Evolutionary conservation across 2,329 filamentous ascomycete species (phyloP), one percentile per base, ranked within the genome.

Genomic region (Sporothrix phasma): DNA sequence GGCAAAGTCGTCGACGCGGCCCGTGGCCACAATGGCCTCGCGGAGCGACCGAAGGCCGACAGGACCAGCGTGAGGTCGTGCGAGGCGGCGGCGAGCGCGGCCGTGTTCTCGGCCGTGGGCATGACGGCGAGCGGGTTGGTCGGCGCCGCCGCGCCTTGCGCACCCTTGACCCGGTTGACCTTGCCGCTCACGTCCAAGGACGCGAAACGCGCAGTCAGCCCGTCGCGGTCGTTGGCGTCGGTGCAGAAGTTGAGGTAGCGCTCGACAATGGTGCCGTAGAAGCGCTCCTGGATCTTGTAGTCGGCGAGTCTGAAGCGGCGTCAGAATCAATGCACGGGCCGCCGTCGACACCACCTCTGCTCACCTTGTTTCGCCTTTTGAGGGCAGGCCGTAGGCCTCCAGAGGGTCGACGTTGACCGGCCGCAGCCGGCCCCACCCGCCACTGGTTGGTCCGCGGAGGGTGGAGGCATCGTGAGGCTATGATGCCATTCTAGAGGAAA

Each of bases 281-380:
- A 97, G 62, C 80, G 80, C 74, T 96, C 89, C 76, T 97, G 93
- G 7, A 83, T 84, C 76, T 89, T 90, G 75, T 82, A 79, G 70
- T 93, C 86, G 65, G 90, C 82, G 41, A 92, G 78, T 70, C 88
- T 90, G 68, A 17, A 22, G 5, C 3, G 37, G 4, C 6, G 39
- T 29, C 17, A 43, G 37, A 3, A 17, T 10, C 4, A 6, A 6
- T 13, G 2, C 2, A 17, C 13, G 6, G 13, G 6, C 17, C n/a
- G 15, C 54, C 8, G 11, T 17, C n/a, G 19, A 10, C 10, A 3
- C 15, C 4, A 15, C 5, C 13, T 72, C 66, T 45, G 79, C n/a
- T n/a, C n/a, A 93, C 92, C 89, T 88, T 56, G 82, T 89, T 74
- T 97, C 93, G 61, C 93, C 93, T 73, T 96, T 97, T 2, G 92